Evolutionary conservation across 2,329 filamentous ascomycete species (phyloP).

Genomic region (Colletotrichum chrysophilum): DNA sequence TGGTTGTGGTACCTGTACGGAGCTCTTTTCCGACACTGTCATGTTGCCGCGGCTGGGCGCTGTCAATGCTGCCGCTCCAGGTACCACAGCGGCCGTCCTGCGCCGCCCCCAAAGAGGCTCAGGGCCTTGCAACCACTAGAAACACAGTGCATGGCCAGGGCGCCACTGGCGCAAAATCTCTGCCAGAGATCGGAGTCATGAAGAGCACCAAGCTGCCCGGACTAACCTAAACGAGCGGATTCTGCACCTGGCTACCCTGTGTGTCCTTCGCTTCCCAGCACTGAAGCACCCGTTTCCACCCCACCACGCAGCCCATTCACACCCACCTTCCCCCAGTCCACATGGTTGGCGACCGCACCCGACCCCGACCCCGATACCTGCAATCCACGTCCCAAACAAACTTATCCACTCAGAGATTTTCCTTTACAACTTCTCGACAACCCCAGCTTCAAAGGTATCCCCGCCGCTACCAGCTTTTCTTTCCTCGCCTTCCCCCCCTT

Average conservation of each 20-base stretch:
- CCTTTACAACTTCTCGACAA: constrained; percentile 22
- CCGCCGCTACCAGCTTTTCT: constrained; percentile 9
- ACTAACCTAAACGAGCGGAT: constrained; percentile 1
- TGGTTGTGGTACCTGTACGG: not conserved
- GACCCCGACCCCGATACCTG: constrained; percentile 17
- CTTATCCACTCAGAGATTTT: constrained; percentile 23
- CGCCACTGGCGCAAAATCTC: constrained; percentile 13
- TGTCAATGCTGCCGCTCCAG: not conserved
- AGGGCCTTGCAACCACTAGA: not conserved
- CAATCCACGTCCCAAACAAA: constrained; percentile 19
- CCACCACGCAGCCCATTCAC: constrained; percentile 10
- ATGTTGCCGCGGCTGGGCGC: not conserved
- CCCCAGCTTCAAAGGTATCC: constrained; percentile 16
- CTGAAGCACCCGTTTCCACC: not conserved
- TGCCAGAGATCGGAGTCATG: constrained; percentile 11
- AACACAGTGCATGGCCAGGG: constrained; percentile 6
- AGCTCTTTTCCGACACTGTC: not conserved
- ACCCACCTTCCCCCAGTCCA: constrained; percentile 7
- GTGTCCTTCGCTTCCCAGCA: not conserved
- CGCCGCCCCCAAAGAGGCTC: constrained; percentile 3
- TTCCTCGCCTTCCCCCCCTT: not conserved
- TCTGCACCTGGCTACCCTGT: constrained; percentile 2
- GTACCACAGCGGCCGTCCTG: not conserved
- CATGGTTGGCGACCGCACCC: constrained; percentile 17
- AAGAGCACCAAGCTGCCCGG: not conserved